These are phyloP conservation scores for Toxoplasma gondii DNA, from an alignment of 169 alveolate species.

Conservation along the genomic window DNA sequence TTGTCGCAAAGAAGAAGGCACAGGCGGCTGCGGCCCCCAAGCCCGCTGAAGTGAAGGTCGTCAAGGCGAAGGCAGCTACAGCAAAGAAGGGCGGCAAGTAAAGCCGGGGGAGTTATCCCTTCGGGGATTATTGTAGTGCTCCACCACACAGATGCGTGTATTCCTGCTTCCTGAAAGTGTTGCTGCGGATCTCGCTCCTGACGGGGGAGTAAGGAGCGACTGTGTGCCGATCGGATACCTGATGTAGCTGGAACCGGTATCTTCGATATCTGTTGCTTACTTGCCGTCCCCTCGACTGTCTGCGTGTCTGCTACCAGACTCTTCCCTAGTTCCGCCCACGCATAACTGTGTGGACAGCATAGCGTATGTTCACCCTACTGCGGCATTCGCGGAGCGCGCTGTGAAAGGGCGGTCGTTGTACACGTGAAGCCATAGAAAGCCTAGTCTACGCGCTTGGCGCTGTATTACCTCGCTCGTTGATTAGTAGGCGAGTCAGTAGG, in stretches of 20 bases:
- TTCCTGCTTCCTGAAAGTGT: neutral
- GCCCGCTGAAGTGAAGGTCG: neutral
- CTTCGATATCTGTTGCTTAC: neutral
- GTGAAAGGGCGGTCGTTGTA: neutral
- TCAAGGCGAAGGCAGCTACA: slow-evolving; percentile 10
- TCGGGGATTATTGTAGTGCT: no score
- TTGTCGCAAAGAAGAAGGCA: slow-evolving; percentile 31
- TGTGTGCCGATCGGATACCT: neutral
- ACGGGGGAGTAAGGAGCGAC: neutral
- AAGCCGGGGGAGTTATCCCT: neutral
- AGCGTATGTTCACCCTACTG: neutral
- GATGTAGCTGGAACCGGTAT: neutral
- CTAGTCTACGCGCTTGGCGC: neutral
- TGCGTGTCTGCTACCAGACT: neutral
- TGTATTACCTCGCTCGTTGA: neutral
- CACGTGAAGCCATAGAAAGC: neutral
- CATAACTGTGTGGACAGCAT: neutral
- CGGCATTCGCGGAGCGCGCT: neutral
- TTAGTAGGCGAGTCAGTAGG: neutral
- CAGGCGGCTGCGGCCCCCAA: slow-evolving; percentile 22
- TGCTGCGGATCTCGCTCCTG: neutral
- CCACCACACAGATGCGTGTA: neutral
- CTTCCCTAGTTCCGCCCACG: neutral
- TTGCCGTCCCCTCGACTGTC: neutral
- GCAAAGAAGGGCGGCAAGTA: slow-evolving; percentile 31